These are phyloP conservation scores for Chaetomiaceae sp. DNA, from an alignment of 2,329 filamentous ascomycete genomes.

Conservation along the genomic window DNA sequence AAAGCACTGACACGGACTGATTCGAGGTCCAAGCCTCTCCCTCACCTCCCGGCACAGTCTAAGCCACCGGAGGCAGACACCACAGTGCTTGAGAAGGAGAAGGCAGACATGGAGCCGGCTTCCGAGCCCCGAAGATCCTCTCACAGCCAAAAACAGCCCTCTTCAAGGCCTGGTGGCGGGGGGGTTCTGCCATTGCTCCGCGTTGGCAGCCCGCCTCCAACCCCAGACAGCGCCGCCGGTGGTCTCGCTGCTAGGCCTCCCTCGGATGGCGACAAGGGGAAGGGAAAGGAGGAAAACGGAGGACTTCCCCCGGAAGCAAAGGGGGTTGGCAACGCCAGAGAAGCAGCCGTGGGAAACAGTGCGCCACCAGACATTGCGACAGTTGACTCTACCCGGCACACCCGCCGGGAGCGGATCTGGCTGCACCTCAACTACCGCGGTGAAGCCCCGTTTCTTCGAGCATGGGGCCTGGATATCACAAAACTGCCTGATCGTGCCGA, in stretches of 20 bases:
- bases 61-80: not conserved
- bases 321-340: not conserved
- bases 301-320: not conserved
- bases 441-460: conserved; percentile 21
- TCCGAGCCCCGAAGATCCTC: not conserved
- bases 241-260: not conserved
- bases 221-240: conserved; percentile 18
- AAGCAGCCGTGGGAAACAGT: not conserved
- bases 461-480: conserved; percentile 23
- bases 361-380: not conserved
- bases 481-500: conserved; percentile 15
- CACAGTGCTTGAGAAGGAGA: not conserved
- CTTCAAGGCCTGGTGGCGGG: not conserved
- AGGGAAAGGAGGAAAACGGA: not conserved
- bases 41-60: conserved; percentile 9
- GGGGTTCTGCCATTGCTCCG: not conserved
- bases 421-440: conserved; percentile 25
- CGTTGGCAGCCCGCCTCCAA: conserved; percentile 18
- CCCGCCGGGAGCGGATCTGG: conserved; percentile 23
- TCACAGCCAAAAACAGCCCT: not conserved
- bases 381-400: conserved; percentile 1
- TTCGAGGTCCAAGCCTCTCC: conserved; percentile 25
- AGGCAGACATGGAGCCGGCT: not conserved
- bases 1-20: conserved; percentile 14
- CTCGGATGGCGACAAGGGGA: not conserved